phyloP scores from a whole-genome alignment of 768 basidiomycete genomes.

The Gymnopilus junonius region DNA sequence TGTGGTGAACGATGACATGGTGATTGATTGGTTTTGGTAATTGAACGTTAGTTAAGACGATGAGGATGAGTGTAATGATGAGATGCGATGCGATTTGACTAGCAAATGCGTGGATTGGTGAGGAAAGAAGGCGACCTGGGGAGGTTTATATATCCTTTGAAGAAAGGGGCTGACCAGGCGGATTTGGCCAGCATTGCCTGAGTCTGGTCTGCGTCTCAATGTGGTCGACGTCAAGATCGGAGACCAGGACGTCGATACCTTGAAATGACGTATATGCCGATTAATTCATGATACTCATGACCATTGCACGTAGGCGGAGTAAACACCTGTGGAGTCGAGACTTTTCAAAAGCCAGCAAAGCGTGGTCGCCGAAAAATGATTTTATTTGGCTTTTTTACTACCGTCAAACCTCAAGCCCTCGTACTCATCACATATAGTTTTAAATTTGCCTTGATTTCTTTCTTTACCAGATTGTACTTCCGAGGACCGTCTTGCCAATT shows the following conservation, averaged over 20 bases:
- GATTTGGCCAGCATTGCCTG: background rate
- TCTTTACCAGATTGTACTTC: slow-evolving; percentile 25
- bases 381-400: background rate
- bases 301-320: too few species aligned
- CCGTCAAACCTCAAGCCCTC: too few species aligned
- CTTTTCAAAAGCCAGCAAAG: background rate
- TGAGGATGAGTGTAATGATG: background rate
- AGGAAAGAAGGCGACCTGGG: background rate
- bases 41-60: background rate
- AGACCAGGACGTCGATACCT: background rate
- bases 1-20: slow-evolving; percentile 7
- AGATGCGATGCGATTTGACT: slow-evolving; percentile 8
- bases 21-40: background rate
- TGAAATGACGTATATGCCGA: background rate
- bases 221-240: background rate
- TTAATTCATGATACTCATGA: background rate
- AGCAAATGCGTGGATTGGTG: slow-evolving; percentile 22
- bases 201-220: slow-evolving; percentile 8
- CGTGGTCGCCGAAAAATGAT: background rate
- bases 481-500: slow-evolving; percentile 22
- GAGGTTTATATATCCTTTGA: slow-evolving; percentile 10
- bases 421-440: too few species aligned
- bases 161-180: background rate
- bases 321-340: background rate
- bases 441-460: background rate